phyloP scores from a whole-genome alignment of 768 basidiomycete genomes.

The Mycena capillaripes region DNA sequence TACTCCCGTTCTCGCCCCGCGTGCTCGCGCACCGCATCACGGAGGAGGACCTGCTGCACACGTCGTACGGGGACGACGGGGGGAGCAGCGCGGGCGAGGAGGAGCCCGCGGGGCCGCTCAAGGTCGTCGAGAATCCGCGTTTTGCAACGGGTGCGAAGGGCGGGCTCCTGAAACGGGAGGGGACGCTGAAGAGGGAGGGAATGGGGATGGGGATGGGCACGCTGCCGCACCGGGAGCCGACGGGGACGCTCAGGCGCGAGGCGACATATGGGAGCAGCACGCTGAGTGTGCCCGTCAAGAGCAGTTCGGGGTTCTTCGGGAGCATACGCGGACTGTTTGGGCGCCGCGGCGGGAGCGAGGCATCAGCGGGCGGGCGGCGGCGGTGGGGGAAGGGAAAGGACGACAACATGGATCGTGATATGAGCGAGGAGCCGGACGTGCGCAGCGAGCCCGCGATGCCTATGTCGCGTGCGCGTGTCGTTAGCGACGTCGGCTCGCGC shows the following conservation, averaged over 20 bases:
- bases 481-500: constrained; percentile 40
- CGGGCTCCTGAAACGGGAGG: not conserved
- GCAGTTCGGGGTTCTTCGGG: constrained; percentile 54
- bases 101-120: constrained; percentile 47
- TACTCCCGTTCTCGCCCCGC: constrained; percentile 38
- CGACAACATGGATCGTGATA: constrained; percentile 40
- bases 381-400: constrained; percentile 41
- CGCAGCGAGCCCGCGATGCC: constrained; percentile 32
- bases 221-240: constrained; percentile 10
- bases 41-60: constrained; percentile 44
- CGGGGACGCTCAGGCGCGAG: constrained; percentile 19
- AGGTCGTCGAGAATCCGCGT: constrained; percentile 70
- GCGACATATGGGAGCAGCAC: constrained; percentile 31
- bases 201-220: too few relatives aligned
- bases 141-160: constrained; percentile 48
- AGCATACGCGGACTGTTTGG: constrained; percentile 62
- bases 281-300: constrained; percentile 34
- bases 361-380: constrained; percentile 4
- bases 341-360: constrained; percentile 31
- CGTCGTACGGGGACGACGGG: constrained; percentile 34
- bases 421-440: constrained; percentile 30
- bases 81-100: constrained; percentile 53
- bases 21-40: constrained; percentile 50
- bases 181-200: constrained; percentile 29
- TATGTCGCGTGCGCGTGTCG: constrained; percentile 33